Base-by-base conservation (phyloP, 2,329 filamentous ascomycete genomes). In the Ustulina deusta region DNA sequence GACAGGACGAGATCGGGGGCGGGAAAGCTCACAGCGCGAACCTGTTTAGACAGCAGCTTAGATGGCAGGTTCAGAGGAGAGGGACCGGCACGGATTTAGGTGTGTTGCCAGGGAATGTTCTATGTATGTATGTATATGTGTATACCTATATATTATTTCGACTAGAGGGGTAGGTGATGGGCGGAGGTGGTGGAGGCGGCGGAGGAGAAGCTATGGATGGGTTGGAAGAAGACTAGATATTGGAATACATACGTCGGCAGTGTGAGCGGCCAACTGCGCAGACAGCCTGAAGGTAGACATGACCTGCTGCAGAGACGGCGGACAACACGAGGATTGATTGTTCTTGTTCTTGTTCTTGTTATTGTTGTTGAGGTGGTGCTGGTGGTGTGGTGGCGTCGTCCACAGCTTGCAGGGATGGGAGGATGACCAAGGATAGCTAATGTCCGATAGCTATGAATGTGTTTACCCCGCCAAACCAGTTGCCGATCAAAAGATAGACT, bases 281-380 rank as follows among this genome's bases (percentile, higher is more conserved):
- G 96, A 97, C 77, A 99, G 89, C 87, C 95, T 97, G 86, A 93
- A 98, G 79, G 94, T 91, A 80, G 86, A 84, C 91, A 95, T 94
- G 74, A 72, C 73, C 62, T 63, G 40, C 48, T 55, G 36, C 65
- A 57, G 42, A 36, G 20, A 51, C 48, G n/a, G n/a, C 3, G 25
- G 58, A 44, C 32, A 15, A 6, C 32, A 54, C 32, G n/a, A 58
- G 32, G 34, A 15, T 25, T 20, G 46, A 20, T 22, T 54, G n/a
- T n/a, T n/a, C n/a, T n/a, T n/a, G n/a, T n/a, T n/a, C n/a, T n/a
- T n/a, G n/a, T n/a, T 54, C 52, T 36, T 29, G 29, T 44, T 25
- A 7, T 20, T 49, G 46, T 32, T 32, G 46, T 6, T 6, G 34
- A 15, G 13, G 38, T 40, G 17, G 38, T 40, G 38, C 17, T 52